Evolutionary conservation across 371 early-diverging fungal species (phyloP), one percentile per base, ranked within the genome.

Genomic region (Sporodiniella umbellata): DNA sequence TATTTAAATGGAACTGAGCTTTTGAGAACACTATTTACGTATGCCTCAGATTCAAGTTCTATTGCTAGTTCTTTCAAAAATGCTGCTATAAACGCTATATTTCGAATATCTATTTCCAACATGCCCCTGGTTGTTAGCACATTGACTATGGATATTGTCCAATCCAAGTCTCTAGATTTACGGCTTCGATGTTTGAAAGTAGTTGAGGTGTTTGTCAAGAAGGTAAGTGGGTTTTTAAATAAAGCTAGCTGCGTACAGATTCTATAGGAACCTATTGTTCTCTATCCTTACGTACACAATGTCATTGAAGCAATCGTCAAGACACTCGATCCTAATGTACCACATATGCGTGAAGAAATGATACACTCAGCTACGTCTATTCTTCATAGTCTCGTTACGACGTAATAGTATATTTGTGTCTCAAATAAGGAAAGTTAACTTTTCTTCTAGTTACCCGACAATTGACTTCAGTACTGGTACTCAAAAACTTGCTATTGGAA

Each of bases 401-500:
- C 78, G 58, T 86, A 66, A 51, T 47, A 11, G 6, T 37, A 6
- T 17, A 40, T 8, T 17, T 35, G 22, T 22, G 4, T 15, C 4
- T 30, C 24, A 33, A 17, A 18, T 2, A 18, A 23, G 37, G 51
- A 8, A 12, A 8, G 26, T 48, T 30, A 11, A 8, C 18, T 8
- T 39, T 43, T 26, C n/a, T 38, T 17, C 7, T 52, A 73, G 74
- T 21, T 86, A 84, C 62, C 88, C 92, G 1, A 80, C 70, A 23
- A 79, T 92, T 19, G 81, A 86, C 39, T 92, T 94, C 56, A 92
- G 91, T 57, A 72, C 77, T 21, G 79, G 72, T 1, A 69, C 85
- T 0, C 95, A 94, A 64, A 81, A 88, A 31, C 62, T 94, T 11
- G 86, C 85, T 0, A 83, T 90, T 1, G 95, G 93, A n/a, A 85